Conservation (phyloP, 148 eudicot species). For the Heliosperma pusillum region DNA sequence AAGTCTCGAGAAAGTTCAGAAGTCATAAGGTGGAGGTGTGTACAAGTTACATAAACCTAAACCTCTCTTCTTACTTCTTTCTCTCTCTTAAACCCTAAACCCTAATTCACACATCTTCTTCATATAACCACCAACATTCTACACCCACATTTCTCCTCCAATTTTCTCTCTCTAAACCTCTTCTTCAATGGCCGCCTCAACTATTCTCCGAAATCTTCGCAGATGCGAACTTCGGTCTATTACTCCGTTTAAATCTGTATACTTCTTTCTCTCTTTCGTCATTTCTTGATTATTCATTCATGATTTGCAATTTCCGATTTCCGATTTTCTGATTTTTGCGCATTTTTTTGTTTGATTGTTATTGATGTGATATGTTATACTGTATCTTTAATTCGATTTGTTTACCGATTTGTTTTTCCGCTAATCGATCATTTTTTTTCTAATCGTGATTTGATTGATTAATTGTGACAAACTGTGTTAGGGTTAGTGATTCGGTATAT, state of each 20-base stretch:
- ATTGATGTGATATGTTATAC: not conserved
- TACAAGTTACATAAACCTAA: not conserved
- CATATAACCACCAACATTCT: not conserved
- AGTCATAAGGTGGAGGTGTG: not conserved
- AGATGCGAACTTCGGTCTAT: constrained; percentile 16
- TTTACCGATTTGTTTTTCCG: not conserved
- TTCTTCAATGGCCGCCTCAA: constrained; percentile 16
- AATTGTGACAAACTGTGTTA: not conserved
- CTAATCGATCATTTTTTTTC: no score
- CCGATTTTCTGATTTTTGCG: no score
- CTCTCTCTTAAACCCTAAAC: not conserved
- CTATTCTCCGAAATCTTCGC: constrained; percentile 25
- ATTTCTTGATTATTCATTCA: not conserved
- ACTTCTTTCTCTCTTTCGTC: not conserved
- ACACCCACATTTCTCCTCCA: constrained; percentile 12
- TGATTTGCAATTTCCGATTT: not conserved
- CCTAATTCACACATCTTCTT: not conserved
- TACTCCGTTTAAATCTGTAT: constrained; percentile 23
- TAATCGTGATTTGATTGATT: not conserved
- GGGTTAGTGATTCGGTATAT: not conserved
- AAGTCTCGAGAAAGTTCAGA: not conserved
- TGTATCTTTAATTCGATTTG: no score
- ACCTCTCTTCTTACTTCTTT: not conserved
- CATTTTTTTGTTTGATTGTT: not conserved
- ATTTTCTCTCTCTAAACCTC: not conserved